A percentile compares a stretch with the other conserved stretches of the same genome.
Conservation (phyloP, 768 basidiomycete genomes). For the Boletellus emodensis region DNA sequence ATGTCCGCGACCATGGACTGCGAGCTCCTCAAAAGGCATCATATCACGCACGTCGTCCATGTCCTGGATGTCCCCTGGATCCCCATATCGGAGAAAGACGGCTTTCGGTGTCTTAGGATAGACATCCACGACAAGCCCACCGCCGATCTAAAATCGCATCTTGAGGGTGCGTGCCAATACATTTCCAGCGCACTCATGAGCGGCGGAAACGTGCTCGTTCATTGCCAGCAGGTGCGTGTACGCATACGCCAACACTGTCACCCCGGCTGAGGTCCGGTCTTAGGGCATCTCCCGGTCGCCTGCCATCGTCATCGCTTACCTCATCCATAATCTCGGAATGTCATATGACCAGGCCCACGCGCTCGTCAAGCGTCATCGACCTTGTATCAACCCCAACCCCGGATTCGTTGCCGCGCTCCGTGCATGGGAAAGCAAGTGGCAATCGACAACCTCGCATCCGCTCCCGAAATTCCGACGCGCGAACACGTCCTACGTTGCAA, state of each 20-base stretch:
- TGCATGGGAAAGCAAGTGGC: slow-evolving; percentile 50
- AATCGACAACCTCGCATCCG: slow-evolving; percentile 11
- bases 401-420: slow-evolving; percentile 61
- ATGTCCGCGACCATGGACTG: slow-evolving; percentile 56
- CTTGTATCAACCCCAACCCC: slow-evolving; percentile 75
- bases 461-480: slow-evolving; percentile 27
- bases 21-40: slow-evolving; percentile 45
- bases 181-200: slow-evolving; percentile 58
- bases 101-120: slow-evolving; percentile 57
- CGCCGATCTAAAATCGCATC: slow-evolving; percentile 62
- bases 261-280: slow-evolving; percentile 3
- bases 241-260: not conserved
- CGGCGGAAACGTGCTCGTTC: slow-evolving; percentile 68
- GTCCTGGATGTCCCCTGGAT: slow-evolving; percentile 66
- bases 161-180: slow-evolving; percentile 63
- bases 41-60: slow-evolving; percentile 59
- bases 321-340: slow-evolving; percentile 72
- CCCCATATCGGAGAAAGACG: slow-evolving; percentile 43
- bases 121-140: slow-evolving; percentile 59
- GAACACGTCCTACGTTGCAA: slow-evolving; percentile 22
- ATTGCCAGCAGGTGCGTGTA: slow-evolving; percentile 71
- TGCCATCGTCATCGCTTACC: slow-evolving; percentile 76
- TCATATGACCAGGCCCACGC: slow-evolving; percentile 62
- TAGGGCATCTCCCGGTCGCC: slow-evolving; percentile 78
- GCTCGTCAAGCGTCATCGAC: slow-evolving; percentile 58